Conservation (phyloP, 345 rosid species). For the Gossypium turneri region DNA sequence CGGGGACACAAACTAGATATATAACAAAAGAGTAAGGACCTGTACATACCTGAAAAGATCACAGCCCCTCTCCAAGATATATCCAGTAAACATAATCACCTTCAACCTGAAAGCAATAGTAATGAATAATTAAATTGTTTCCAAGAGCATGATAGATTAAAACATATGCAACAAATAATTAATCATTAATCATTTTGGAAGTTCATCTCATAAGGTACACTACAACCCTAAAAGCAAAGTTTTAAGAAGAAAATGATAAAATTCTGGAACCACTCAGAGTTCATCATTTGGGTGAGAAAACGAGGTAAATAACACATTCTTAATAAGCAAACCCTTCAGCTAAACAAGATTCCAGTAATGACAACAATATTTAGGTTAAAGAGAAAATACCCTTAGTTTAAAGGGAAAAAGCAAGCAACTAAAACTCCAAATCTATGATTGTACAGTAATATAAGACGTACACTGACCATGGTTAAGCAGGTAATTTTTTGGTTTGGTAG, state of each 20-base stretch:
- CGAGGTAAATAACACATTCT: not conserved
- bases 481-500: not conserved
- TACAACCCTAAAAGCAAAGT: not conserved
- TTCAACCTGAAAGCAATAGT: constrained; percentile 20
- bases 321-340: not conserved
- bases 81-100: constrained; percentile 45
- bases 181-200: constrained; percentile 1
- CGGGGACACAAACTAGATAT: not conserved
- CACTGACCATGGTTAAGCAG: not conserved
- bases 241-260: not conserved
- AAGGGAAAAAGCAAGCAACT: not conserved
- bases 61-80: constrained; percentile 21
- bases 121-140: not conserved
- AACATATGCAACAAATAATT: not conserved
- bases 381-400: not conserved
- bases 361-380: not conserved
- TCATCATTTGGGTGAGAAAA: not conserved
- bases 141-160: not conserved
- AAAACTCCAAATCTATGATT: not conserved
- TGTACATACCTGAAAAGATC: constrained; percentile 28
- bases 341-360: not conserved
- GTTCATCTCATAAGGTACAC: not conserved
- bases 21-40: not conserved
- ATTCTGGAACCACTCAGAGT: not conserved
- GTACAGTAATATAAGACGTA: not conserved